Conservation (phyloP, 441 rosid genomes). For the Populus hybrid region DNA sequence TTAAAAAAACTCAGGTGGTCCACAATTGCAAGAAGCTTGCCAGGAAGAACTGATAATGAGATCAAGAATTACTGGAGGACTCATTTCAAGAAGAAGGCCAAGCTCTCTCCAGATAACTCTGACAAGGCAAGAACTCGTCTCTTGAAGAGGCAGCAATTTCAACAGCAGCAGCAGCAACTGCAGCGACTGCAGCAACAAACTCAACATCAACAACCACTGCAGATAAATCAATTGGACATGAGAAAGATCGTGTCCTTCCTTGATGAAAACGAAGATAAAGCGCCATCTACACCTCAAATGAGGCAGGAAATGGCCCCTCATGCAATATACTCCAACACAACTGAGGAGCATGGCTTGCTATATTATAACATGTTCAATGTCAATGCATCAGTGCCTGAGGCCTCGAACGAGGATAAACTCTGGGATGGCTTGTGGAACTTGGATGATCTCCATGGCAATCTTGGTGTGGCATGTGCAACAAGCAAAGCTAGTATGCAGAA, state of each 20-base stretch:
- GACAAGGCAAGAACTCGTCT: conserved; percentile 51
- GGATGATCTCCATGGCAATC: conserved; percentile 47
- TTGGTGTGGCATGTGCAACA: conserved; percentile 34
- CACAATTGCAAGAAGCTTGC: conserved; percentile 85
- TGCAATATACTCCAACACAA: conserved; percentile 12
- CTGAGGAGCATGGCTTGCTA: conserved; percentile 32
- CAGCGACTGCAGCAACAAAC: conserved; percentile 23
- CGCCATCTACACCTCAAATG: conserved; percentile 31
- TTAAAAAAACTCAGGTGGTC: conserved; percentile 60
- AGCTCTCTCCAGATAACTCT: conserved; percentile 39
- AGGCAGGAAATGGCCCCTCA: conserved; percentile 30
- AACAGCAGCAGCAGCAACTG: conserved; percentile 27
- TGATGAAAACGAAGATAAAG: conserved; percentile 45
- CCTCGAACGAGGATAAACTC: conserved; percentile 39
- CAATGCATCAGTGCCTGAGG: conserved; percentile 24
- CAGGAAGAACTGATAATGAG: conserved; percentile 90
- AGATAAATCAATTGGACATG: conserved; percentile 54
- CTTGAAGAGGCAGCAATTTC: conserved; percentile 68
- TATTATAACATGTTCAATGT: conserved; percentile 21
- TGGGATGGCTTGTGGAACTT: conserved; percentile 76
- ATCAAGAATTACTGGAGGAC: conserved; percentile 33
- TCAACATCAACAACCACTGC: conserved; percentile 35
- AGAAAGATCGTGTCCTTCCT: conserved; percentile 55
- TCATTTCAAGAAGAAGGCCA: conserved; percentile 82
- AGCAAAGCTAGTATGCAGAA: conserved; percentile 38